phyloP scores from a whole-genome alignment of 139 green algal species.

The Dunaliella primolecta region DNA sequence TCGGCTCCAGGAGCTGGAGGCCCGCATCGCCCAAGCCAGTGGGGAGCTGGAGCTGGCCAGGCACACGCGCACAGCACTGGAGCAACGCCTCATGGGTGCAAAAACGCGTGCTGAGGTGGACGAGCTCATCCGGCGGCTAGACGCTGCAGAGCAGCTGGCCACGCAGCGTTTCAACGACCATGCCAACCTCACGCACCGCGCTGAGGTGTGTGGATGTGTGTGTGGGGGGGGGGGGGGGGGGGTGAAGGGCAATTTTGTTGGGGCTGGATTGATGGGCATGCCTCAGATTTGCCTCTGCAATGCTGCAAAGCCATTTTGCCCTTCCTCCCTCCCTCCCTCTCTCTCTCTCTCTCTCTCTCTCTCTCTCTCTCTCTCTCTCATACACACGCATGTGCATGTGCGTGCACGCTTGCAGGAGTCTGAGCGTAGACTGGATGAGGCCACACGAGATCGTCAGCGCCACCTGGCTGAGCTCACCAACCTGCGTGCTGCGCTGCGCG shows the following conservation, averaged over 20 bases:
- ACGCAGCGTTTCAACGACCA: slow-evolving; percentile 18
- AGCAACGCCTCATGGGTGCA: slow-evolving; percentile 38
- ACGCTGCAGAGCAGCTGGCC: slow-evolving; percentile 33
- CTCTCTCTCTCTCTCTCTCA: no score
- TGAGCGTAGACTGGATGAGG: slow-evolving; percentile 32
- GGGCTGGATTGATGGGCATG: neutral
- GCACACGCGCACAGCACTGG: slow-evolving; percentile 18
- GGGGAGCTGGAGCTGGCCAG: slow-evolving; percentile 46
- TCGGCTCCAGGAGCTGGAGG: slow-evolving; percentile 39
- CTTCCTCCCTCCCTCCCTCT: no score
- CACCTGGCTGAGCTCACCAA: slow-evolving; percentile 56
- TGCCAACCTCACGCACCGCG: slow-evolving; percentile 19
- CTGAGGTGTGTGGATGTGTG: slow-evolving; percentile 19
- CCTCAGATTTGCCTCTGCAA: no score
- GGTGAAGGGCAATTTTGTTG: neutral
- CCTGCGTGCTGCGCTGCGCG: slow-evolving; percentile 44
- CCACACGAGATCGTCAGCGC: slow-evolving; percentile 27
- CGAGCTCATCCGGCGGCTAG: slow-evolving; percentile 38
- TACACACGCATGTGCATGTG: neutral
- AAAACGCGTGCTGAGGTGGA: slow-evolving; percentile 44
- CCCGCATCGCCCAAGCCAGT: slow-evolving; percentile 31
- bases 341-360: no score
- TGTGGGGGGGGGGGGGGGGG: no score
- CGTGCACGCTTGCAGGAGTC: slow-evolving; percentile 29
- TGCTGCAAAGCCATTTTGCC: no score